Evolutionary conservation across 2,329 filamentous ascomycete genomes (phyloP), one percentile per base, ranked within the genome.

Genomic region (Canariomyces notabilis): DNA sequence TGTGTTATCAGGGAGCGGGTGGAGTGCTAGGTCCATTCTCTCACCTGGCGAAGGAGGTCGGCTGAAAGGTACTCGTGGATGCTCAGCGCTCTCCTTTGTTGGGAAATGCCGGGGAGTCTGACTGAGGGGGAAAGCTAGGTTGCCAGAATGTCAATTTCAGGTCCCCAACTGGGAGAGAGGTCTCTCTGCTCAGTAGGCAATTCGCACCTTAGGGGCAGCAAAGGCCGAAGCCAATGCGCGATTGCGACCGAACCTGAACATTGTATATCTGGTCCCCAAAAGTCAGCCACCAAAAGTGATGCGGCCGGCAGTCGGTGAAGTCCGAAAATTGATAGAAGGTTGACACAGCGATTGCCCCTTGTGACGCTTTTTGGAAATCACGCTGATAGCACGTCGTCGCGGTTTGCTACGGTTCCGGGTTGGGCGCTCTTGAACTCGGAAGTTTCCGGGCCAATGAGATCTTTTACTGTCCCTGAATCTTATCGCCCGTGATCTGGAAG

Each of bases 51-150:
- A 64, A 98, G 80, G 59, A 98, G 83, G 69, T 90, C 87, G 61
- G 89, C 89, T 61, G 93, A 96, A 64, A 91, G 85, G 75, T 96
- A 97, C 76, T 98, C 93, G 78, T 98, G 93, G 65, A 98, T 95
- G 66, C 89, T 93, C 66, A 98, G 81, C 65, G 86, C 83, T 75
- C 93, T 82, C 72, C 79, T 50, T 56, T 59, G 81, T 72, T 93
- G 79, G 59, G 72, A 78, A 62, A 79, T 69, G 62, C 82, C 78
- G 72, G 87, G 74, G 57, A 79, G 69, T 72, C 77, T 77, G 63
- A 75, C 64, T 53, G 71, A 66, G 56, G 74, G 70, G 42, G 72
- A 66, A 59, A 69, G 58, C 62, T 72, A 60, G 47, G 62, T 63
- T 61, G 34, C 38, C n/a, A 40, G 53, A 20, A 34, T 23, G 55